Evolutionary conservation across 2,329 filamentous ascomycete genomes (phyloP), one percentile per base, ranked within the genome.

Genomic region (Exophiala dermatitidis): DNA sequence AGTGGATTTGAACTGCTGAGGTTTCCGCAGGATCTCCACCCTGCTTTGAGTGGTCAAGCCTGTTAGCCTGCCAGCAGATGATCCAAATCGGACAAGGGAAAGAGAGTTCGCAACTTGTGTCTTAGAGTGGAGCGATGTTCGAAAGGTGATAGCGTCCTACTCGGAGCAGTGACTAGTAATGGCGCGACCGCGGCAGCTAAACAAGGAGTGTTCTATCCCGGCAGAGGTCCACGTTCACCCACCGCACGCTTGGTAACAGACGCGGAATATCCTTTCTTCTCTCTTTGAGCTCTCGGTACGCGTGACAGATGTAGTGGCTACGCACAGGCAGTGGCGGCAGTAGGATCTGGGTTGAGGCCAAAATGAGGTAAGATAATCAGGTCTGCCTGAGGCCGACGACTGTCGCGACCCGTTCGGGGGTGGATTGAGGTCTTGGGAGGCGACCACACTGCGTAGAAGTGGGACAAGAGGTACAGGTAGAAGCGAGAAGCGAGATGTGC

Each of bases 161-260:
- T 53, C 49, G 31, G 47, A 53, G 37, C 30, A 36, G 31, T 36
- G 32, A 46, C 52, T 58, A 58, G 53, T 46, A 50, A 50, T 53
- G 43, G 54, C 50, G 50, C 50, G 50, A 50, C 30, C 28, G 53
- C 56, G 56, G 56, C 49, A 52, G 50, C 56, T 58, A 58, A 19
- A 50, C 56, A 57, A 47, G 52, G 52, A 42, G 38, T 53, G 45
- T 47, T 53, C 31, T 53, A 45, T 37, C 45, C 50, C 43, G 32
- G 19, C 19, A 19, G 32, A 46, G 42, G 44, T 26, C 50, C 50
- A 19, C 19, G 19, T 45, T 44, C 44, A 45, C 30, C 50, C 50
- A 53, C 50, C 44, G 34, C 4, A 43, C 29, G 37, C 31, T 53
- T 45, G 50, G 44, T 48, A 48, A 53, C 28, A 38, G 50, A 42